Percentiles rank a stretch among this genome's conserved stretches.
phyloP scores from a whole-genome alignment of 2,329 filamentous ascomycete genomes.

The Aspergillus neotritici region DNA sequence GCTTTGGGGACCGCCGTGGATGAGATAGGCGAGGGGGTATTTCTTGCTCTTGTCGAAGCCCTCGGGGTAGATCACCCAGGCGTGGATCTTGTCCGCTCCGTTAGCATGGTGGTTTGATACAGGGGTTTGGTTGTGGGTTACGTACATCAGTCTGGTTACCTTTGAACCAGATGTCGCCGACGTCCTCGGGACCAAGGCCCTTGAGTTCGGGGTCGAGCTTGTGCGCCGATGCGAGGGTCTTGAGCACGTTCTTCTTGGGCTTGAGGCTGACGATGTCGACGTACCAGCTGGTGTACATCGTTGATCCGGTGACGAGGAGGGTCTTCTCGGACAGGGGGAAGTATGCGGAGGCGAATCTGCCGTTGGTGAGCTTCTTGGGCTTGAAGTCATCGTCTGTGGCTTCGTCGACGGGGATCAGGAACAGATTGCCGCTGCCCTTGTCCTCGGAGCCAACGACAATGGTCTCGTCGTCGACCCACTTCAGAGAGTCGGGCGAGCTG shows the following conservation, averaged over 20 bases:
- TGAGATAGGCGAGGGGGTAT: conserved; percentile 72
- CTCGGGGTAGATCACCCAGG: conserved; percentile 40
- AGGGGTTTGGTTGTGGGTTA: neutral
- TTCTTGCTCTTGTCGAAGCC: conserved; percentile 64
- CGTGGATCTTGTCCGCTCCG: conserved; percentile 30
- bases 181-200: conserved; percentile 29
- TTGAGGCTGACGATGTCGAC: conserved; percentile 30
- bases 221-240: conserved; percentile 33
- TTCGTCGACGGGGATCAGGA: conserved; percentile 29
- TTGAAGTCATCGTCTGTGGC: conserved; percentile 23
- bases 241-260: conserved; percentile 21
- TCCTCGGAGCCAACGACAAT: conserved; percentile 72
- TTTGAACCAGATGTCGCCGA: conserved; percentile 35
- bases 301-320: conserved; percentile 29
- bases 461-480: conserved; percentile 52
- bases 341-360: conserved; percentile 27
- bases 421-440: conserved; percentile 49
- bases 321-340: conserved; percentile 27
- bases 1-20: conserved; percentile 78
- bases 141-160: conserved; percentile 34
- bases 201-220: conserved; percentile 35
- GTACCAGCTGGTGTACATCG: conserved; percentile 33
- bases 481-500: conserved; percentile 46
- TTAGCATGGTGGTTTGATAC: conserved; percentile 3
- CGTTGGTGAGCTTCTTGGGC: conserved; percentile 34